These are phyloP conservation scores for Xenosphaeropsis pyriputrescens DNA, from an alignment of 2,329 filamentous ascomycete genomes.

Conservation along the genomic window DNA sequence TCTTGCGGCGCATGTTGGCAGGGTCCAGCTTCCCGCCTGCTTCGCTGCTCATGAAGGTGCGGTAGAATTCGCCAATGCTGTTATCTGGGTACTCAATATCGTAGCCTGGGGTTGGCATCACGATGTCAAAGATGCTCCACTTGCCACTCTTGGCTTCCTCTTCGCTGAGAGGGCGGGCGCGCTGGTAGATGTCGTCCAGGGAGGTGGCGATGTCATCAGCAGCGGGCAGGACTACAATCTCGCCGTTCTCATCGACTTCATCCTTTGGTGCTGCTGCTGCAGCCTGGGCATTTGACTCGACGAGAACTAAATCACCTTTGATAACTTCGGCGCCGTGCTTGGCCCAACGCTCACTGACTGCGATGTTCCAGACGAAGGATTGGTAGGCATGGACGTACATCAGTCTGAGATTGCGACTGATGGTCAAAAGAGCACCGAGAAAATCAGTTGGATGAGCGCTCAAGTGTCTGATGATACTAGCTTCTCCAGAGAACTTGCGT, in stretches of 20 bases:
- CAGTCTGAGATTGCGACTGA: conserved; percentile 67
- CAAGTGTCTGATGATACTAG: conserved; percentile 65
- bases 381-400: conserved; percentile 99
- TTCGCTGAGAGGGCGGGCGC: conserved; percentile 58
- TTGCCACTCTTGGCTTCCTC: conserved; percentile 66
- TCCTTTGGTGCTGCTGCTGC: conserved; percentile 24
- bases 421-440: conserved; percentile 64
- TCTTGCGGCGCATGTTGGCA: conserved; percentile 69
- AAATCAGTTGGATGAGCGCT: conserved; percentile 43
- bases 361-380: conserved; percentile 85
- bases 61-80: conserved; percentile 70
- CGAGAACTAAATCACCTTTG: conserved; percentile 55
- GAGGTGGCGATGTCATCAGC: conserved; percentile 37
- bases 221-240: conserved; percentile 34
- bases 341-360: conserved; percentile 67
- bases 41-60: conserved; percentile 68
- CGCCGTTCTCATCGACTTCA: conserved; percentile 22
- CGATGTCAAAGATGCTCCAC: conserved; percentile 75
- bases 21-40: conserved; percentile 71
- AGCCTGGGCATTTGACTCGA: conserved; percentile 8
- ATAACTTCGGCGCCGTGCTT: conserved; percentile 60
- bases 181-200: conserved; percentile 41
- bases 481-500: conserved; percentile 68
- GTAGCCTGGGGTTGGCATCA: conserved; percentile 84
- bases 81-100: conserved; percentile 81